Base-by-base conservation (phyloP, 805 yeast genomes). In the Lipomyces chichibuensis region DNA sequence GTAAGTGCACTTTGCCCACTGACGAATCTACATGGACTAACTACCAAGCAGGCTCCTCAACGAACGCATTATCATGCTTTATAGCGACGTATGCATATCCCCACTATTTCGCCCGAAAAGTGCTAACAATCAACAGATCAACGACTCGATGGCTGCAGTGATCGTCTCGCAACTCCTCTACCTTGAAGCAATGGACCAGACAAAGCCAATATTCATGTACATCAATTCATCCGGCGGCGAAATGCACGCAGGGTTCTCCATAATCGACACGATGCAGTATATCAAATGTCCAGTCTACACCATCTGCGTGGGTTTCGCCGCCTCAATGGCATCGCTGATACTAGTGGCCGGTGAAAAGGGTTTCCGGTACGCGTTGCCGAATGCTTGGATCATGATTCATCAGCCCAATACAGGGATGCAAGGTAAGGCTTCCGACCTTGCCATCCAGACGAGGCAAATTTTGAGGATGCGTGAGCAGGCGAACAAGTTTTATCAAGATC, bases 231-330 rank as follows among this genome's bases (percentile, higher is more conserved):
- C 78, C 13, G 80, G 80, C 1, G 80, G 80, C 0, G 71, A 73
- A 25, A 77, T 77, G 49, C 76, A 77, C 5, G 74, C 78, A 3
- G 80, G 80, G 1, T 65, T 77, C 51, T 77, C 79, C 2, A 76
- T 77, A 43, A 77, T 78, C 57, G 80, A 77, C 58, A 77, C 80
- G 7, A 77, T 77, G 73, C 79, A 77, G 64, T 77, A 75, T 58
- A 74, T 77, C 53, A 66, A 71, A 49, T 70, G 76, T 32, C 78
- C 78, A 9, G 77, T 77, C 5, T 74, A 77, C 6, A 77, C 80
- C 2, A 77, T 77, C 46, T 78, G 80, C 56, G 72, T 77, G 8
- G 80, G 80, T 2, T 75, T 76, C 52, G 78, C 79, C 3, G 77
- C 76, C 46, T 77, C 79, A 2, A 77, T 77, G 80, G 80, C 74